phyloP scores from a whole-genome alignment of 2,329 filamentous ascomycete genomes.

The Aspergillus sp. region DNA sequence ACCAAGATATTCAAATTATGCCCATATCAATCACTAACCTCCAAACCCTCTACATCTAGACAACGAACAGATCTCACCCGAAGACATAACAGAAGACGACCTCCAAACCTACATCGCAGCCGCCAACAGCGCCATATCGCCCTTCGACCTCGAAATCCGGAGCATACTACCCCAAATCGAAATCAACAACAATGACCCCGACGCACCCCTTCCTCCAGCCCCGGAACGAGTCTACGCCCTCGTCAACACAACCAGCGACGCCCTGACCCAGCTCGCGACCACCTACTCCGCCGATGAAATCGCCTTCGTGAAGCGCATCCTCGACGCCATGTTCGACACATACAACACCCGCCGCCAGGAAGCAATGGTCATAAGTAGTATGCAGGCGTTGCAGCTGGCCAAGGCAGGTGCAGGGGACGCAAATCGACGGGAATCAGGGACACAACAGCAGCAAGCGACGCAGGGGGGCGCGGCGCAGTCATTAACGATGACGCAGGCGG shows the following conservation, averaged over 20 bases:
- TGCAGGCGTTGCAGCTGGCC: slow-evolving; percentile 73
- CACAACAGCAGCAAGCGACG: slow-evolving; percentile 25
- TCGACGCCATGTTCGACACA: slow-evolving; percentile 90
- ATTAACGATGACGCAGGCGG: slow-evolving; percentile 76
- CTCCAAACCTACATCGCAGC: slow-evolving; percentile 69
- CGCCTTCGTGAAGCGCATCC: slow-evolving; percentile 79
- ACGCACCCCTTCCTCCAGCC: background rate
- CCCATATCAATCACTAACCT: background rate
- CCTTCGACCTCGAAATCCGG: slow-evolving; percentile 86
- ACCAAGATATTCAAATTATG: too few relatives aligned
- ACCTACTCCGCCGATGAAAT: slow-evolving; percentile 80
- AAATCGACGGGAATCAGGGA: slow-evolving; percentile 52
- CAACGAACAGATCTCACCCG: slow-evolving; percentile 51
- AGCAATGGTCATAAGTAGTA: slow-evolving; percentile 76
- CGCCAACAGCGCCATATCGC: slow-evolving; percentile 71
- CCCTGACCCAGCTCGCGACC: slow-evolving; percentile 83
- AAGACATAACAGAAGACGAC: slow-evolving; percentile 68
- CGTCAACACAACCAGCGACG: slow-evolving; percentile 84
- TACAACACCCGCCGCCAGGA: slow-evolving; percentile 81
- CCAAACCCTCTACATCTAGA: slow-evolving; percentile 34
- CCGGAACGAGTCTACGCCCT: slow-evolving; percentile 72
- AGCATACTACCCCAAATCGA: slow-evolving; percentile 69
- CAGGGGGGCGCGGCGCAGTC: slow-evolving; percentile 45
- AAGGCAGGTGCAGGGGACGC: slow-evolving; percentile 42
- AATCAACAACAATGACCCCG: slow-evolving; percentile 17